Percentiles rank a stretch among this genome's conserved stretches.
Conservation (phyloP, 139 green algal genomes). For the Penium margaritaceum region DNA sequence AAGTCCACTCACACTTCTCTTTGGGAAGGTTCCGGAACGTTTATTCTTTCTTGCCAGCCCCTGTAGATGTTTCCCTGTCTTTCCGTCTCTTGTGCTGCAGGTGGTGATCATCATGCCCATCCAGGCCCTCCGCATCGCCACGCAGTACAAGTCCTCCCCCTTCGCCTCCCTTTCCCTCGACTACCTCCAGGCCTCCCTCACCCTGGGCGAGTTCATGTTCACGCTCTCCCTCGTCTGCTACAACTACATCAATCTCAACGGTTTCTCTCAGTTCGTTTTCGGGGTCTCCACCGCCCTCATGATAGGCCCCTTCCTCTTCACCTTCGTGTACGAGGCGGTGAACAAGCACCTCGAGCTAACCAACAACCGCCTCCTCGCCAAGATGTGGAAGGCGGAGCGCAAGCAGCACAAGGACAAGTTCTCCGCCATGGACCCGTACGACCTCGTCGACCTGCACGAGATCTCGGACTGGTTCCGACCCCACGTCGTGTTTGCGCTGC, state of each 20-base stretch:
- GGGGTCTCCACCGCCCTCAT: neutral
- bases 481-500: conserved; percentile 1
- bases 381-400: neutral
- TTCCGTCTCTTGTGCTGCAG: too few relatives aligned
- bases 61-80: too few relatives aligned
- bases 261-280: conserved; percentile 8
- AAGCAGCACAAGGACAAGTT: conserved; percentile 2
- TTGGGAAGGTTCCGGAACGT: too few relatives aligned
- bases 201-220: conserved; percentile 11
- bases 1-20: too few relatives aligned
- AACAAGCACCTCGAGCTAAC: neutral
- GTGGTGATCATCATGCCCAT: neutral
- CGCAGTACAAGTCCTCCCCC: neutral
- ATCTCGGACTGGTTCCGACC: conserved; percentile 6
- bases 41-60: too few relatives aligned
- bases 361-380: neutral
- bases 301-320: neutral
- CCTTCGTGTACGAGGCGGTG: neutral
- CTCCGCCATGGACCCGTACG: neutral
- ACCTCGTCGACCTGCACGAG: neutral
- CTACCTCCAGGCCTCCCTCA: neutral
- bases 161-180: conserved; percentile 2
- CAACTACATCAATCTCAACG: conserved; percentile 6
- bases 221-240: conserved; percentile 1
- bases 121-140: conserved; percentile 2